Evolutionary conservation across 768 basidiomycete species (phyloP), one percentile per base, ranked within the genome.

Genomic region (Suillus luteus): DNA sequence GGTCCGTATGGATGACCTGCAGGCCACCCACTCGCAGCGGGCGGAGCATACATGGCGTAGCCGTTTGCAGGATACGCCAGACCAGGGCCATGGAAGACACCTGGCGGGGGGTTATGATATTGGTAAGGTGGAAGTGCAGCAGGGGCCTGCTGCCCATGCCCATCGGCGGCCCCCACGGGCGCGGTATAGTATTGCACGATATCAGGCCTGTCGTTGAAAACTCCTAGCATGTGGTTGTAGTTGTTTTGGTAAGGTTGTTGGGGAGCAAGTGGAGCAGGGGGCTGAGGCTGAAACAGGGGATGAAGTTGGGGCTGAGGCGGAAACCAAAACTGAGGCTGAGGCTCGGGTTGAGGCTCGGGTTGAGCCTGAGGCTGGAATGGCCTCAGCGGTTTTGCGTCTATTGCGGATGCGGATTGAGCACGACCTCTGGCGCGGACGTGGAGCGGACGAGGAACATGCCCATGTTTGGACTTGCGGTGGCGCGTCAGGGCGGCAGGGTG

Each of bases 401-500:
- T 22, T 22, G 46, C 46, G 12, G 37, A 57, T 24, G 22, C 1
- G 7, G 37, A 15, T 5, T 2, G 22, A 19, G 9, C 8, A 37
- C 15, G 55, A 57, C 22, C 5, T 6, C 40, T 10, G 27, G 14
- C 15, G 7, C 37, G 14, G 37, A 7, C 0, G n/a, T 0, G 3
- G 38, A 40, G 57, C 10, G 57, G 10, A 40, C 1, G 10, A 58
- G 75, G 73, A 12, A 66, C 17, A 37, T 75, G 62, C 1, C 61
- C 68, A 19, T 76, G 75, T 14, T 19, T 11, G 19, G 40, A 51
- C 51, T 70, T 68, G 6, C 75, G 66, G 55, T 76, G 72, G 49
- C 60, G 70, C 11, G 72, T 64, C 6, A 76, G 49, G 35, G 68
- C 59, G 0, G 73, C 67, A 22, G 75, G 70, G 51, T 73, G 69